Base-by-base conservation (phyloP, 768 basidiomycete species). In the Tulasnella sp. region DNA sequence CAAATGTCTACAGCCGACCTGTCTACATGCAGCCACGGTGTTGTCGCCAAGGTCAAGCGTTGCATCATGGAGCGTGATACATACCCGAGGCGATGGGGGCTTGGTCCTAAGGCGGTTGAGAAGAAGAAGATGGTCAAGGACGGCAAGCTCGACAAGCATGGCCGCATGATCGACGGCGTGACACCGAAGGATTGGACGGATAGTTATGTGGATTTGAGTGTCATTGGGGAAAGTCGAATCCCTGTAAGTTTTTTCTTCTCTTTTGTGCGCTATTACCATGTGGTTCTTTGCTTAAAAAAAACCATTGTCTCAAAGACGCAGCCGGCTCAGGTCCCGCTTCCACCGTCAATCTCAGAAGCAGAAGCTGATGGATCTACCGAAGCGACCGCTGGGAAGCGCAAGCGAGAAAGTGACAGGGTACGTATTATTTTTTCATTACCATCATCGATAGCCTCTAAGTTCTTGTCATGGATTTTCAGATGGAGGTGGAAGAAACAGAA, bases 51-150 rank as follows among this genome's bases (percentile, higher is more conserved):
- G 74, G 92, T 99, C 68, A 99, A 99, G 75, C 79, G 96, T 53
- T 97, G 94, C 69, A 98, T 99, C 68, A 99, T 99, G 96, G 96
- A 98, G 70, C 85, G 94, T 38, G 96, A 99, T 71, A 88, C 91
- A 19, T 99, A 99, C 71, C 96, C 96, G 42, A 83, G 96, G 59
- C 83, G 93, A 63, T 98, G 96, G 96, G 96, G 96, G 51, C 80
- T 98, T 53, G 96, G 96, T n/a, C 96, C 96, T 21, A 82, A 93
- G 71, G 94, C 96, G 12, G 74, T 89, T 55, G 87, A 94, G 71
- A 98, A 98, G 80, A 99, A 98, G 77, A 96, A 94, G 72, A 77
- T 99, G 80, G 83, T 96, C 66, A 96, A 94, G 76, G 91, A 91
- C n/a, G 93, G 94, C 49, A 89, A 92, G 71, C 82, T 99, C 52